Evolutionary conservation across 1,284 basidiomycete genomes (phyloP).

Genomic region (Rhodotorula mucilaginosa): DNA sequence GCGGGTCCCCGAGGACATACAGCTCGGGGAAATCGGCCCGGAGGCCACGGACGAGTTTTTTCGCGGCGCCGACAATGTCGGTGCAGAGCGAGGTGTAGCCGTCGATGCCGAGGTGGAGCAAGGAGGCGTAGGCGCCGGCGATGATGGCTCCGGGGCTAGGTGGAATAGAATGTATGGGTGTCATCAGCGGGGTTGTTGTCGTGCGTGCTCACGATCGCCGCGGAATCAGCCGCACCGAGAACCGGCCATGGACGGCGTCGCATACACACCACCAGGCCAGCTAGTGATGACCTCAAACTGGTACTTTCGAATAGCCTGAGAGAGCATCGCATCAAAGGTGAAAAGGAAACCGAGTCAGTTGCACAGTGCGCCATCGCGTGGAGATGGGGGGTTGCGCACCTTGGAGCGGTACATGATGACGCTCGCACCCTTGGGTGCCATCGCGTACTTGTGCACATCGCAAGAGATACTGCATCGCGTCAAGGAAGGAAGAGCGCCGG

Average conservation of each 20-base stretch:
- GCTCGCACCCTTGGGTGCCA: conserved; percentile 68
- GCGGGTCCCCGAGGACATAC: conserved; percentile 70
- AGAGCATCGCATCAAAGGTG: neutral
- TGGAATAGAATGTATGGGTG: too few relatives aligned
- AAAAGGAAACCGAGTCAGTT: neutral
- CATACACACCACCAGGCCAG: conserved; percentile 69
- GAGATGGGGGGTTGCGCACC: neutral
- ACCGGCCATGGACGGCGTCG: conserved; percentile 79
- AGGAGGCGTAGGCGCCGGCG: conserved; percentile 92
- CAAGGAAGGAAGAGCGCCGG: neutral
- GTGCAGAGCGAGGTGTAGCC: conserved; percentile 89
- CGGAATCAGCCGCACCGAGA: conserved; percentile 61
- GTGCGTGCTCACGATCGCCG: neutral
- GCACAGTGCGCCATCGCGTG: neutral
- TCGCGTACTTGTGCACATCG: conserved; percentile 79
- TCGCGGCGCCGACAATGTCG: conserved; percentile 72
- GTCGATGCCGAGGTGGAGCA: conserved; percentile 86
- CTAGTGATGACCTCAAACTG: conserved; percentile 80
- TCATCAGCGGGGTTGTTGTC: neutral
- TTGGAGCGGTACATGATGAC: conserved; percentile 79
- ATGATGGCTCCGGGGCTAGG: conserved; percentile 79
- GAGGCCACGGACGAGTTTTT: conserved; percentile 66
- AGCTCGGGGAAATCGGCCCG: conserved; percentile 61
- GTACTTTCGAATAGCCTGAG: conserved; percentile 58
- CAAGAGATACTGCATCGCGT: conserved; percentile 40